Evolutionary conservation across 1,284 basidiomycete genomes (phyloP).

Genomic region (Trichosporon asahii): DNA sequence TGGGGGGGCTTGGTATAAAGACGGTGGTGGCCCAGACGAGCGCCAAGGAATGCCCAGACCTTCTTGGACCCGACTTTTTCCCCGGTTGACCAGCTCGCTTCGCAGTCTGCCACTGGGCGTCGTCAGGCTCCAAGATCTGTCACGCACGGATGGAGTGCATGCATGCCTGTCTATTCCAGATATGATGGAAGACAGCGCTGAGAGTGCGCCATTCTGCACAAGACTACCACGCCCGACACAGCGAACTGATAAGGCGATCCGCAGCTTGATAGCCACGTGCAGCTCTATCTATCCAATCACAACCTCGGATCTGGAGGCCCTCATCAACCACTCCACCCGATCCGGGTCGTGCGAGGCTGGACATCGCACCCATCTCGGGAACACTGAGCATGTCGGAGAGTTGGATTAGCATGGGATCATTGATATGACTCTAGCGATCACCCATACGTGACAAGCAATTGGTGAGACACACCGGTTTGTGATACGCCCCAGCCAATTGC

Average conservation of each 20-base stretch:
- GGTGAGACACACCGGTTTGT: neutral
- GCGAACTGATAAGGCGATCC: neutral
- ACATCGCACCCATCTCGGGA: no score
- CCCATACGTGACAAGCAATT: neutral
- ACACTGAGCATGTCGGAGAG: neutral
- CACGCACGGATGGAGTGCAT: neutral
- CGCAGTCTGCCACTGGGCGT: neutral
- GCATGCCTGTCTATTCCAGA: neutral
- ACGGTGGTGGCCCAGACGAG: neutral
- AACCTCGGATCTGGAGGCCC: neutral
- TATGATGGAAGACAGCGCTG: neutral
- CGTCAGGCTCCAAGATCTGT: neutral
- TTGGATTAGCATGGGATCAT: neutral
- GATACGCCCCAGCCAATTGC: neutral
- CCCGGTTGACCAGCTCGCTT: neutral
- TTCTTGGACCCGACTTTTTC: neutral
- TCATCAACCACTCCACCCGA: no score
- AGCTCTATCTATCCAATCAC: neutral
- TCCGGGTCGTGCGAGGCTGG: no score
- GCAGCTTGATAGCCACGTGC: neutral
- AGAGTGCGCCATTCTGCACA: neutral
- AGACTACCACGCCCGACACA: neutral
- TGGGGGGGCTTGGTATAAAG: neutral
- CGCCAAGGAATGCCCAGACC: slow-evolving; percentile 4
- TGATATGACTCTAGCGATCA: no score